Evolutionary conservation across 768 basidiomycete genomes (phyloP), one percentile per base, ranked within the genome.

Genomic region (Boletales sp.): DNA sequence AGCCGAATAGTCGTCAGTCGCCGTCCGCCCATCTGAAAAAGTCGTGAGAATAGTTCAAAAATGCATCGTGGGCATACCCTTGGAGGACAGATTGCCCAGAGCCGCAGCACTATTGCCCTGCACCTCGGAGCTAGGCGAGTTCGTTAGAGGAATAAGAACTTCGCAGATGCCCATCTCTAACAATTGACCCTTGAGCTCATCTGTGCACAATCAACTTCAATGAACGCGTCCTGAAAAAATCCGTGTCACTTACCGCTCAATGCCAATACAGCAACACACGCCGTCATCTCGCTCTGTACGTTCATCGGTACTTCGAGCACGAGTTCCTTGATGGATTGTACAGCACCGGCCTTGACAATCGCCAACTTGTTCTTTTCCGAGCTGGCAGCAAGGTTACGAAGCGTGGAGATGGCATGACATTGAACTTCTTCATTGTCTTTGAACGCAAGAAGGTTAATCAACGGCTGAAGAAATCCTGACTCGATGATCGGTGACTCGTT

Each of bases 361-460:
- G 94, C 93, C 35, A 89, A 81, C 75, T 98, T 99, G 75, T 98
- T 99, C 78, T 94, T 92, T 76, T 98, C 95, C 32, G 88, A 91
- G 63, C 90, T 93, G 4, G 96, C 96, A 2, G 96, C 96, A 14
- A 99, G 79, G 65, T 99, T 99, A 14, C 96, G 82, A 40, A 99
- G 75, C 0, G 96, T 99, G 12, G 93, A 95, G 57, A 99, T 99
- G 17, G 96, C 96, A 61, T 99, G 96, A 64, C 96, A 98, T 66
- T 99, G 96, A 19, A 99, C 94, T 70, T 99, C 96, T 73, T 99
- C 96, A 63, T 98, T 98, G 69, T 99, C 96, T 69, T 97, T 97
- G 75, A 97, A 98, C 2, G 94, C 91, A 18, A 99, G 76, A 31
- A 99, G 80, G 64, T 92, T 94, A 68, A 99, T 97, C 36, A 99